These are phyloP conservation scores for Fusarium verrucosum DNA, from an alignment of 2,329 filamentous ascomycete species.

Conservation along the genomic window DNA sequence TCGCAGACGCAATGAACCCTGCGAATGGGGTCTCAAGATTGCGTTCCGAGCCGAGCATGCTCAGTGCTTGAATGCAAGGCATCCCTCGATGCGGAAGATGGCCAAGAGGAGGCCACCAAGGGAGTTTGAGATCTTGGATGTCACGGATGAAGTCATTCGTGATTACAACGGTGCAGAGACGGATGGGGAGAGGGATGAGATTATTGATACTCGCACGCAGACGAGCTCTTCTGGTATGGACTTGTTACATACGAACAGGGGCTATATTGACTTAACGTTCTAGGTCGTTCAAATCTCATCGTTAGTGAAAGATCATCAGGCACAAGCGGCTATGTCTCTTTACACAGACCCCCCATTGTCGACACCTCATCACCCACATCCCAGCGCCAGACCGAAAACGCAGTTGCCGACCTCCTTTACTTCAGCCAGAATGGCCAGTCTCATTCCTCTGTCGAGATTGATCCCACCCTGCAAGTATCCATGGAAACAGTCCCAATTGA, in stretches of 20 bases:
- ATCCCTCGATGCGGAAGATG: conserved; percentile 50
- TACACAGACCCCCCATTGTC: conserved; percentile 1
- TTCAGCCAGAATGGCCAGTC: conserved; percentile 47
- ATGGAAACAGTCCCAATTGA: conserved; percentile 36
- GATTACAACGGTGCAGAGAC: conserved; percentile 47
- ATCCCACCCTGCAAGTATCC: conserved; percentile 34
- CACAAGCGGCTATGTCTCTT: conserved; percentile 10
- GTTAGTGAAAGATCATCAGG: not conserved
- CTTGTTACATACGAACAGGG: fast-evolving
- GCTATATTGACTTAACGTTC: not conserved
- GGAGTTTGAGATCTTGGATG: conserved; percentile 51
- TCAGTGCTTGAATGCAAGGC: conserved; percentile 44
- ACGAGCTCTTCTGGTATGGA: conserved; percentile 10
- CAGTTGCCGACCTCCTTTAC: conserved; percentile 50
- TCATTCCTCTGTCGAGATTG: conserved; percentile 23
- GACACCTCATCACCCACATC: conserved; percentile 34
- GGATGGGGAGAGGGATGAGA: conserved; percentile 31
- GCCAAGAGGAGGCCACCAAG: conserved; percentile 41
- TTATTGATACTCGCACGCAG: not conserved
- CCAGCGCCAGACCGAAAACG: conserved; percentile 48
- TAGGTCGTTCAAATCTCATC: conserved; percentile 1
- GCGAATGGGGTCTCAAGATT: conserved; percentile 52
- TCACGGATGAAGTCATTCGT: conserved; percentile 51
- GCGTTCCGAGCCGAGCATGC: conserved; percentile 52
- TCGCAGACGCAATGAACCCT: conserved; percentile 45